Evolutionary conservation across 2,329 filamentous ascomycete species (phyloP).

Genomic region (Colletotrichum acutatum): DNA sequence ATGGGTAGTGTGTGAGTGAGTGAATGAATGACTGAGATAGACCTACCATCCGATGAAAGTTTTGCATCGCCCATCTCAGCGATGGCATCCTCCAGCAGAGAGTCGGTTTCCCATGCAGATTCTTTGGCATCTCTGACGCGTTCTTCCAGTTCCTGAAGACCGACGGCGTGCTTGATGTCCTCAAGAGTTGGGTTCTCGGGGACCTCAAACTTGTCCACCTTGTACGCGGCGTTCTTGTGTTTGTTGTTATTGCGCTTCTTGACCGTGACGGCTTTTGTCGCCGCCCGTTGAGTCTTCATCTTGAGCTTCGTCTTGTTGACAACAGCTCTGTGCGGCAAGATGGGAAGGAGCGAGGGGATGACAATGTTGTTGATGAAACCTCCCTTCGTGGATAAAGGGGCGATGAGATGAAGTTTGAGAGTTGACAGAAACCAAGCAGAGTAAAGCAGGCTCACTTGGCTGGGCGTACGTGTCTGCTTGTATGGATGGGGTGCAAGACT

Average conservation of each 20-base stretch:
- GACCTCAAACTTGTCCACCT: constrained; percentile 49
- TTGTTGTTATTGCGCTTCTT: constrained; percentile 43
- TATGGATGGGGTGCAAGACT: constrained; percentile 18
- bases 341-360: background rate
- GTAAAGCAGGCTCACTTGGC: background rate
- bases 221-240: constrained; percentile 38
- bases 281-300: constrained; percentile 46
- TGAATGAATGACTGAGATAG: constrained; percentile 12
- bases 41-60: constrained; percentile 56
- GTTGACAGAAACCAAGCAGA: constrained; percentile 10
- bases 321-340: background rate
- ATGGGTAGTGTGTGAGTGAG: background rate
- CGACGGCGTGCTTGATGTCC: constrained; percentile 49
- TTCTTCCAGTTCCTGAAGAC: constrained; percentile 57
- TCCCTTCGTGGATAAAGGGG: background rate
- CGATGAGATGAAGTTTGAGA: constrained; percentile 16
- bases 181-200: constrained; percentile 47
- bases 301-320: constrained; percentile 38
- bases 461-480: constrained; percentile 30
- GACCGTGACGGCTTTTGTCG: constrained; percentile 45
- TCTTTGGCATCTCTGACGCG: constrained; percentile 63
- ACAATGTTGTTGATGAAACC: background rate
- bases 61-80: constrained; percentile 65
- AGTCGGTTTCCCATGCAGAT: constrained; percentile 70
- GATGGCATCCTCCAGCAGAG: constrained; percentile 71